These are phyloP conservation scores for Hsuehochloa calcarea DNA, from an alignment of 176 grass and related monocot species.

Conservation along the genomic window DNA sequence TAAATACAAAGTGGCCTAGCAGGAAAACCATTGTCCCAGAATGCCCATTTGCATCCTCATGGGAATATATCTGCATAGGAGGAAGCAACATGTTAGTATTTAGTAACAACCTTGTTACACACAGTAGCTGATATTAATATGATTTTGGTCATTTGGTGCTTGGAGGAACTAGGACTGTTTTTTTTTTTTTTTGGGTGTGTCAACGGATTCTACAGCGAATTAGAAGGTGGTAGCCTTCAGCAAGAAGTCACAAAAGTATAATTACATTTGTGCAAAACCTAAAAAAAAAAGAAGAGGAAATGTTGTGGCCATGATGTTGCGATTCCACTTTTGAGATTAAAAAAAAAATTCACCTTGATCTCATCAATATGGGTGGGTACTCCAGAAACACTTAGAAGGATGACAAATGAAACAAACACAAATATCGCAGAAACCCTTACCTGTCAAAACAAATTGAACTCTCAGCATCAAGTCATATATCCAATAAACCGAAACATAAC, in stretches of 20 bases:
- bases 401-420: constrained; percentile 75
- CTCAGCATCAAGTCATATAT: neutral
- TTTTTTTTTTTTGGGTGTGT: neutral
- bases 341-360: constrained; percentile 53
- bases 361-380: constrained; percentile 87
- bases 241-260: neutral
- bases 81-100: neutral
- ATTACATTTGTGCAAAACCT: neutral
- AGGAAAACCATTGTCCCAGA: constrained; percentile 70
- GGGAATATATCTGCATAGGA: constrained; percentile 63
- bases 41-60: constrained; percentile 79
- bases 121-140: neutral
- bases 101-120: neutral
- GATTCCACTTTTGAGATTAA: neutral
- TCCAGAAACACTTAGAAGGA: constrained; percentile 87
- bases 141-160: neutral
- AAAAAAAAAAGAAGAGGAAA: neutral
- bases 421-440: constrained; percentile 79
- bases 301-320: neutral
- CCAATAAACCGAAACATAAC: neutral
- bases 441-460: constrained; percentile 44
- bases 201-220: neutral
- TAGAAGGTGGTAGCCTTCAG: neutral
- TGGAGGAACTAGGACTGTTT: neutral
- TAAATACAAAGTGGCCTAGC: constrained; percentile 70